phyloP scores from a whole-genome alignment of 495 filamentous ascomycete genomes.

The Clohesyomyces aquaticus region DNA sequence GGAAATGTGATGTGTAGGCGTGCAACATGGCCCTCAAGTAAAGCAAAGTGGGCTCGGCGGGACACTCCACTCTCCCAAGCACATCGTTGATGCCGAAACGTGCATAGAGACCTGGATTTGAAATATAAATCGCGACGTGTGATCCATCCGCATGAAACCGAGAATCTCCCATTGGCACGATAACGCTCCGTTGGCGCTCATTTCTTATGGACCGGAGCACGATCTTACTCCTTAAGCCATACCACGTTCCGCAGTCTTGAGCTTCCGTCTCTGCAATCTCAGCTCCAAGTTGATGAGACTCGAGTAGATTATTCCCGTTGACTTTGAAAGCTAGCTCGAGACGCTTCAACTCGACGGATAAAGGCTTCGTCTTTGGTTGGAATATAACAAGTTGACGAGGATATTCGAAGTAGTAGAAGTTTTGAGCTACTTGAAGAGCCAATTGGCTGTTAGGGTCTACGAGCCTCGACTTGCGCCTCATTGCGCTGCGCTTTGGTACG shows the following conservation, averaged over 20 bases:
- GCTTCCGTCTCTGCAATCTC: conserved; percentile 41
- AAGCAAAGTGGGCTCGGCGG: conserved; percentile 40
- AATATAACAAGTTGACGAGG: conserved; percentile 31
- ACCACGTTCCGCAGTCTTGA: conserved; percentile 54
- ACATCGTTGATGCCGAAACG: conserved; percentile 44
- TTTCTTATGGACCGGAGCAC: conserved; percentile 50
- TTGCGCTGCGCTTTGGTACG: conserved; percentile 28
- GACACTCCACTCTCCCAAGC: conserved; percentile 43
- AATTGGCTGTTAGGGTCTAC: conserved; percentile 38
- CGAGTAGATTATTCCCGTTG: conserved; percentile 33
- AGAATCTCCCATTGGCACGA: conserved; percentile 36
- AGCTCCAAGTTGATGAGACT: conserved; percentile 35
- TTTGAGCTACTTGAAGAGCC: conserved; percentile 19
- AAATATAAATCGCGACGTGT: conserved; percentile 47
- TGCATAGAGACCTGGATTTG: conserved; percentile 42
- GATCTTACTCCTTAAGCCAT: conserved; percentile 54
- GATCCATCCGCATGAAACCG: conserved; percentile 23
- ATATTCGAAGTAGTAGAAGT: conserved; percentile 39
- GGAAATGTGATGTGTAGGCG: conserved; percentile 42
- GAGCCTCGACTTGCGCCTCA: conserved; percentile 12
- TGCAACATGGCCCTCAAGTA: conserved; percentile 43
- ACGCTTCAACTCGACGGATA: conserved; percentile 40
- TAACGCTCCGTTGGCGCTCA: conserved; percentile 43
- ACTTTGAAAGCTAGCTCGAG: conserved; percentile 43
- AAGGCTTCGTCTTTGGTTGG: conserved; percentile 14